Evolutionary conservation across 108 stramenopile species (phyloP).

Genomic region (Mediolabrus comicus): DNA sequence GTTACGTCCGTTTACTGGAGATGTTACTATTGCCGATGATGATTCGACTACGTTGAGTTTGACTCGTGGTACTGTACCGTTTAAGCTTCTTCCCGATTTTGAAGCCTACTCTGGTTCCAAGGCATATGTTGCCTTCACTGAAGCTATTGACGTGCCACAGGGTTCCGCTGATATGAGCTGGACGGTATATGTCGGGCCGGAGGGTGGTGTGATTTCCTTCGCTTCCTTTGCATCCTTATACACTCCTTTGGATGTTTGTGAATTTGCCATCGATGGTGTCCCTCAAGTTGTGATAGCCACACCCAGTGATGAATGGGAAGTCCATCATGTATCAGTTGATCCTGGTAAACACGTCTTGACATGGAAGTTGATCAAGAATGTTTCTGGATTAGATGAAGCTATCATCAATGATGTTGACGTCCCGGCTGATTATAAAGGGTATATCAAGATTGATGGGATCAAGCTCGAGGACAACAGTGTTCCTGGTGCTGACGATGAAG

Average conservation of each 20-base stretch:
- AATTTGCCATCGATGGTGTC: constrained; percentile 27
- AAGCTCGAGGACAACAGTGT: constrained; percentile 17
- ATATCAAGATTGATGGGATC: constrained; percentile 41
- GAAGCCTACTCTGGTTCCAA: constrained; percentile 18
- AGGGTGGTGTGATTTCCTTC: constrained; percentile 27
- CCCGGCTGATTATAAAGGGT: constrained; percentile 28
- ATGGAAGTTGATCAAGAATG: constrained; percentile 41
- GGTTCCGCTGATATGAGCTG: constrained; percentile 12
- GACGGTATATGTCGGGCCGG: constrained; percentile 17
- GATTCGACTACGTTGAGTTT: neutral
- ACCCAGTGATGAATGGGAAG: constrained; percentile 18
- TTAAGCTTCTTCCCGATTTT: constrained; percentile 5
- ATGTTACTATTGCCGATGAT: constrained; percentile 10
- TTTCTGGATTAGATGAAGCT: constrained; percentile 18
- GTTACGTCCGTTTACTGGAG: constrained; percentile 16
- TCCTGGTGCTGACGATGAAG: neutral
- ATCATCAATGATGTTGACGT: constrained; percentile 21
- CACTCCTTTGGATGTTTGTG: constrained; percentile 29
- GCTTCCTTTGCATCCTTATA: constrained; percentile 27
- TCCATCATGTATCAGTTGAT: constrained; percentile 8
- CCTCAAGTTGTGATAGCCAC: constrained; percentile 26
- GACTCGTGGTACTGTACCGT: constrained; percentile 3
- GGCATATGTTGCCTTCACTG: constrained; percentile 21
- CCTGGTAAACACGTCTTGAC: constrained; percentile 26
- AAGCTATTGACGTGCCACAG: constrained; percentile 9